phyloP scores from a whole-genome alignment of 192 early-diverging fungal species.

The Spinellus fusiger region DNA sequence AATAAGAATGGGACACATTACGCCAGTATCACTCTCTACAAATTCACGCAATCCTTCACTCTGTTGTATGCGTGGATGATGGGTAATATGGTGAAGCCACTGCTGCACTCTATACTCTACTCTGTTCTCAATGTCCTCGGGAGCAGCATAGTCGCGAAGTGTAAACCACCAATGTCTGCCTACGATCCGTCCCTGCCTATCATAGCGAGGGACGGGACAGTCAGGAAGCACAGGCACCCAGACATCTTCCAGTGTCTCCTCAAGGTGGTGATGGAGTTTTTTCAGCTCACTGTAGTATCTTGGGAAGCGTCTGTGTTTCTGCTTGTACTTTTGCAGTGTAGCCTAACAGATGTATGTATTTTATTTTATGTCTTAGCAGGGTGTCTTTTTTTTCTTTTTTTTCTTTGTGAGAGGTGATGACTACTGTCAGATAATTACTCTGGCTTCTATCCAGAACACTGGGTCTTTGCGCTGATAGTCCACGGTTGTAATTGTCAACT shows the following conservation, averaged over 20 bases:
- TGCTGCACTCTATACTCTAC: conserved; percentile 19
- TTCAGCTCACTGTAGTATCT: conserved; percentile 23
- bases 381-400: not conserved
- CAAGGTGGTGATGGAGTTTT: conserved; percentile 17
- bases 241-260: conserved; percentile 12
- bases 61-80: conserved; percentile 6
- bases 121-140: not conserved
- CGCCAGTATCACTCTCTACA: conserved; percentile 30
- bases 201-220: conserved; percentile 15
- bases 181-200: conserved; percentile 16
- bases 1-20: not conserved
- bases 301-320: conserved; percentile 26
- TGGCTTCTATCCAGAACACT: conserved; percentile 30
- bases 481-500: conserved; percentile 17
- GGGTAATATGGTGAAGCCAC: conserved; percentile 20
- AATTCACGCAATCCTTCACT: conserved; percentile 30
- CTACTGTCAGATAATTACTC: conserved; percentile 8
- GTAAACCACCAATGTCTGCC: conserved; percentile 22
- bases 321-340: conserved; percentile 21
- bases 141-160: not conserved
- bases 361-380: not conserved
- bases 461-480: conserved; percentile 31
- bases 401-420: not conserved
- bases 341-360: conserved; percentile 10
- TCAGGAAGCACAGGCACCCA: conserved; percentile 15